Evolutionary conservation across 306 rosid species (phyloP).

Genomic region (Cicer bijugum): DNA sequence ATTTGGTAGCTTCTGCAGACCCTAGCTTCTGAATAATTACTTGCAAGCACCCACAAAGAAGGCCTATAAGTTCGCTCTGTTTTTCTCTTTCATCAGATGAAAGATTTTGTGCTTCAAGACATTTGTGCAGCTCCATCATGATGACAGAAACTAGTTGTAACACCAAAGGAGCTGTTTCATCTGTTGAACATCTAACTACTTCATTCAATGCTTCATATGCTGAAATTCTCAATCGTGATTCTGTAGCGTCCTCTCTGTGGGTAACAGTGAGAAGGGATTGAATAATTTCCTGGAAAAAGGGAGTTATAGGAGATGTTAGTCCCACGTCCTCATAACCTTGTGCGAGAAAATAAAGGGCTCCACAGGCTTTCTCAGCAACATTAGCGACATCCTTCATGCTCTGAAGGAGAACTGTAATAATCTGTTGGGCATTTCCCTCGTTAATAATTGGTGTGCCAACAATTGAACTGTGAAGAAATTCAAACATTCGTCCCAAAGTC

Average conservation of each 20-base stretch:
- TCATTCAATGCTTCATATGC: conserved; percentile 90
- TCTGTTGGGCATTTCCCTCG: conserved; percentile 78
- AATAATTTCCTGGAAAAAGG: conserved; percentile 82
- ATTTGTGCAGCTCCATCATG: conserved; percentile 79
- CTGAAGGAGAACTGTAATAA: conserved; percentile 82
- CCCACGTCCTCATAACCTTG: conserved; percentile 88
- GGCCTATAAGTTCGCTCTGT: conserved; percentile 76
- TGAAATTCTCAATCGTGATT: conserved; percentile 78
- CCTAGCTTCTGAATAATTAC: conserved; percentile 89
- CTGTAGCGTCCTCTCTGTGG: conserved; percentile 83
- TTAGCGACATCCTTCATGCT: conserved; percentile 94
- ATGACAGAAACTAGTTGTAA: conserved; percentile 72
- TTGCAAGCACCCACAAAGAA: conserved; percentile 92
- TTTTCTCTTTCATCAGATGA: conserved; percentile 87
- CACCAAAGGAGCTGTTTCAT: conserved; percentile 80
- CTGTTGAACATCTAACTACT: conserved; percentile 85
- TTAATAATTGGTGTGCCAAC: conserved; percentile 75
- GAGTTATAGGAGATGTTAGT: conserved; percentile 69
- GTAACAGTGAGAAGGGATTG: conserved; percentile 79
- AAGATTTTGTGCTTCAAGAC: conserved; percentile 79
- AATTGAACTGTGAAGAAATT: conserved; percentile 81
- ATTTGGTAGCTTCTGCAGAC: conserved; percentile 72
- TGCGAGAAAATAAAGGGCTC: conserved; percentile 87
- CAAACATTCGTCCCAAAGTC: conserved; percentile 93
- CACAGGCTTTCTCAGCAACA: conserved; percentile 96